Evolutionary conservation across 306 rosid genomes (phyloP), one percentile per base, ranked within the genome.

Genomic region (Rosa persica): DNA sequence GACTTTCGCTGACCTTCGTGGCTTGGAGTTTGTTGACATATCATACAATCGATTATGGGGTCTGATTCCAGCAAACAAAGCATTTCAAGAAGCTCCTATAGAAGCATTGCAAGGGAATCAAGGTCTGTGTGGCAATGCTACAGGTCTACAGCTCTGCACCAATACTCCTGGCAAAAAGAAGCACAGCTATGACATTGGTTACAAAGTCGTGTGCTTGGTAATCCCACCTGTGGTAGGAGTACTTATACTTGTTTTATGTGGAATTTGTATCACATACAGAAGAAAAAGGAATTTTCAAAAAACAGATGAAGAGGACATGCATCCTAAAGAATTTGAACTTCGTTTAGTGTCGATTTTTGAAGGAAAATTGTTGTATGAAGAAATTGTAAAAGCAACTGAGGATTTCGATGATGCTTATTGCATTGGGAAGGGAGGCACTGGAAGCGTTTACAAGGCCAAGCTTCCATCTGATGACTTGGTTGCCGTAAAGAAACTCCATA

Each of bases 401-500:
- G 72, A 74, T 72, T 86, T 86, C 20, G n/a, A 78, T 51, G 34
- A 52, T 9, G 44, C 54, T 22, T 66, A 78, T 70, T 83, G 83
- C 77, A 76, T 86, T 7, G 89, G 89, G 13, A 40, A 49, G 2
- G 87, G 89, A 69, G 81, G 79, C 67, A 25, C 34, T 19, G 89
- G 87, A 57, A 83, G 20, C 11, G 87, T 83, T 30, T 83, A 83
- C 75, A 80, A 44, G 73, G 89, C 83, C 34, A 73, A 74, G 65
- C 79, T 83, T 17, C 70, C 87, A 11, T 65, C 77, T 42, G 77
- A 49, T 19, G 60, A 76, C 38, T 15, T 75, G 30, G 85, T 86
- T 1, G 89, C 87, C 17, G 85, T 86, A 3, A 86, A 83, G 81
- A 86, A 51, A 39, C 83, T 86, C 23, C 83, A 80, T 17, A 60